A percentile compares a stretch with the other conserved stretches of the same genome.
Evolutionary conservation across 2,329 filamentous ascomycete species (phyloP).

Genomic region (Delphinella strobiligena): DNA sequence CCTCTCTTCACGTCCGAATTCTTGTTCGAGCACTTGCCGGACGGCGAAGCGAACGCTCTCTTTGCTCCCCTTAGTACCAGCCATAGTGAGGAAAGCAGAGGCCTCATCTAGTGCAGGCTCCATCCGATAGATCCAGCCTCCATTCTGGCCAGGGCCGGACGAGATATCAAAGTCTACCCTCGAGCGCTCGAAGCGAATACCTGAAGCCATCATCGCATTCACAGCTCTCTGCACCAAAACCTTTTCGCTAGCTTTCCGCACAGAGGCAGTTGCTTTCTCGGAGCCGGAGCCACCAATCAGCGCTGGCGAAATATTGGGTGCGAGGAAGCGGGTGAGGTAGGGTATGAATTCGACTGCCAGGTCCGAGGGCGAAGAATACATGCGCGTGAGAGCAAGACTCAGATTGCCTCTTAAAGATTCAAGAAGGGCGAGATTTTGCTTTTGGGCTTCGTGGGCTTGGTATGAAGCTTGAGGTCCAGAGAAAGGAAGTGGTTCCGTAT

Average conservation of each 20-base stretch:
- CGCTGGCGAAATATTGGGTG: constrained; percentile 83
- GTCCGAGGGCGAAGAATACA: constrained; percentile 67
- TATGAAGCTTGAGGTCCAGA: constrained; percentile 73
- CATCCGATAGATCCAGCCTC: constrained; percentile 79
- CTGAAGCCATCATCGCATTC: constrained; percentile 68
- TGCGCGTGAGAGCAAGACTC: constrained; percentile 57
- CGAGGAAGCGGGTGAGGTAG: constrained; percentile 70
- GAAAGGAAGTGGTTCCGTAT: constrained; percentile 48
- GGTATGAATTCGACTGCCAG: constrained; percentile 75
- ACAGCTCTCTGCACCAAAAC: constrained; percentile 69
- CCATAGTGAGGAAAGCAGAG: constrained; percentile 56
- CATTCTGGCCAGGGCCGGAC: constrained; percentile 13
- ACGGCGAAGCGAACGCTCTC: constrained; percentile 60
- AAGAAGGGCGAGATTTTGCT: constrained; percentile 63
- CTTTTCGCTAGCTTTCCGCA: constrained; percentile 77
- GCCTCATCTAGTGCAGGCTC: constrained; percentile 82
- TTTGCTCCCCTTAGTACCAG: constrained; percentile 34
- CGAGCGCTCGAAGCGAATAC: constrained; percentile 68
- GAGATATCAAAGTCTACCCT: constrained; percentile 51
- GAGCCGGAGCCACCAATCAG: constrained; percentile 48
- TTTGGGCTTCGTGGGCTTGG: constrained; percentile 66
- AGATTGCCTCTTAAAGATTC: constrained; percentile 62
- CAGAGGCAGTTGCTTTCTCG: constrained; percentile 54
- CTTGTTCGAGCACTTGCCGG: constrained; percentile 83
- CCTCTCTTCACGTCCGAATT: constrained; percentile 63